Evolutionary conservation across 2,329 filamentous ascomycete species (phyloP), one percentile per base, ranked within the genome.

Genomic region (Penicillium sumatraense): DNA sequence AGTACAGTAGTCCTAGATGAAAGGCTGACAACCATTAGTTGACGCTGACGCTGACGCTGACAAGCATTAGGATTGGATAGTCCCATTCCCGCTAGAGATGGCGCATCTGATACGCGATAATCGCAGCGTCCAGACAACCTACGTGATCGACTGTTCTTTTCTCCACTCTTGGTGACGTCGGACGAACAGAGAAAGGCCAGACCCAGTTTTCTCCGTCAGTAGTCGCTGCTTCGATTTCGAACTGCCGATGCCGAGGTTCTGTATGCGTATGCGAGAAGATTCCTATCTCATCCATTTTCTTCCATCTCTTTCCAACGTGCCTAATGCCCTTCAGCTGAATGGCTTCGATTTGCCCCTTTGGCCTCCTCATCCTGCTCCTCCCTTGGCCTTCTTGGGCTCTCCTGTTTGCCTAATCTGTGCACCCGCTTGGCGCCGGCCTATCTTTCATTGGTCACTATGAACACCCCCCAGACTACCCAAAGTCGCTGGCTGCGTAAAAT

Each of bases 181-280:
- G 53, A 59, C 56, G 51, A 54, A 54, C 55, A 55, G 56, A 48
- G 24, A 47, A 48, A 24, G 54, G 48, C 29, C 48, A 13, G 63
- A 62, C 63, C 63, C 63, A 63, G 44, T 65, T 65, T 65, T 63
- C 42, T 29, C 31, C 41, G 26, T 57, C 54, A 45, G 50, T 60
- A 26, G 23, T 31, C 36, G 21, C 6, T 42, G 42, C 42, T 46
- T 31, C 42, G 42, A 46, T 46, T 20, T 46, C 16, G 10, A 42
- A 42, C 26, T 51, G 51, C 56, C 58, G 47, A 59, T 54, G n/a
- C n/a, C n/a, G n/a, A n/a, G n/a, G n/a, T n/a, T n/a, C n/a, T n/a
- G n/a, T n/a, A n/a, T n/a, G n/a, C n/a, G 56, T 60, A 55, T 45
- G 49, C n/a, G 2, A 18, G 16, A 3, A n/a, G n/a, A 55, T 58